A percentile compares a stretch with the other conserved stretches of the same genome.
These are phyloP conservation scores for Eutrema salsugineum DNA, from an alignment of 441 rosid genomes.

Conservation along the genomic window DNA sequence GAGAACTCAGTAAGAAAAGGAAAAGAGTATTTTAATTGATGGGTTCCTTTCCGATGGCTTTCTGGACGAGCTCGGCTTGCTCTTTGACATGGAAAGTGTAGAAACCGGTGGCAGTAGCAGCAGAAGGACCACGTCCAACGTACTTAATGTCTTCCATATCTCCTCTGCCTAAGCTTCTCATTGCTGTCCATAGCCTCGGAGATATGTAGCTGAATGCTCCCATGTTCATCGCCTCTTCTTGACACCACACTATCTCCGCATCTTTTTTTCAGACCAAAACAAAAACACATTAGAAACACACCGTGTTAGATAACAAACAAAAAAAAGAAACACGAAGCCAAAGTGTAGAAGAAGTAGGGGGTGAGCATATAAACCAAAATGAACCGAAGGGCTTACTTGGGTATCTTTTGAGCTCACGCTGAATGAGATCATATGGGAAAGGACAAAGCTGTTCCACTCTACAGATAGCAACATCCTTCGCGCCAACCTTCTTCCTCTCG, in stretches of 20 bases:
- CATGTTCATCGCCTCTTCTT: constrained; percentile 69
- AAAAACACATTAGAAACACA: background rate
- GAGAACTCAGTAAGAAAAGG: background rate
- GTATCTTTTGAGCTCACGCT: constrained; percentile 92
- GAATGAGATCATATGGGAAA: constrained; percentile 90
- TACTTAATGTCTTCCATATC: constrained; percentile 49
- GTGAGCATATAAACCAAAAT: background rate
- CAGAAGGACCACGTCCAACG: constrained; percentile 59
- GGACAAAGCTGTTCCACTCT: constrained; percentile 97
- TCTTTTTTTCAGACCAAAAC: constrained; percentile 31
- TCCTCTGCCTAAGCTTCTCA: constrained; percentile 48
- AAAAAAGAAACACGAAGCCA: background rate
- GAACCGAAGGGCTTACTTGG: constrained; percentile 45
- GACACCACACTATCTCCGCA: constrained; percentile 68
- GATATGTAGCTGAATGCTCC: constrained; percentile 54
- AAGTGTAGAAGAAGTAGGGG: background rate
- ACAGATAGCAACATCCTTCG: constrained; percentile 82
- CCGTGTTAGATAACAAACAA: background rate
- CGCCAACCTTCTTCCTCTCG: constrained; percentile 61
- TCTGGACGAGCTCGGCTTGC: constrained; percentile 44
- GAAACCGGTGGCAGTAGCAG: constrained; percentile 64
- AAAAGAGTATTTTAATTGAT: constrained; percentile 21
- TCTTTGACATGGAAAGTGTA: constrained; percentile 49
- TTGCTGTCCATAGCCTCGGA: constrained; percentile 44
- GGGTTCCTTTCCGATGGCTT: constrained; percentile 46